phyloP scores from a whole-genome alignment of 768 basidiomycete species.

The Mrakia hoshinonis region DNA sequence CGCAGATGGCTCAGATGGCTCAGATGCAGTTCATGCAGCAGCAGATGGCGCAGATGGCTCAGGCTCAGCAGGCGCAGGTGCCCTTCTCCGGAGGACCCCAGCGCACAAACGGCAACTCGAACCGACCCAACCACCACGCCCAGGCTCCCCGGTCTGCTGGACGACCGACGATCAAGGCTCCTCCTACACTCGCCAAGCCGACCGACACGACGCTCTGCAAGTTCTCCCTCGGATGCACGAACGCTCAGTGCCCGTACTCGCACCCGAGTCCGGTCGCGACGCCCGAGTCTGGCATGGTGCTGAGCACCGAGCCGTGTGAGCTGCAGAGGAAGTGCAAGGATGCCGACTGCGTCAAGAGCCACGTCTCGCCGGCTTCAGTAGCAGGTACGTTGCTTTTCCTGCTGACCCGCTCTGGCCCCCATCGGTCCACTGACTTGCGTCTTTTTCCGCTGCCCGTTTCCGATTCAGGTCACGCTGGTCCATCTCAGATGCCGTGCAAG shows the following conservation, averaged over 20 bases:
- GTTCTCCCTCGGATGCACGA: slow-evolving; percentile 81
- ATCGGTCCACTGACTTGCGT: background rate
- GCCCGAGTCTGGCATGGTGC: slow-evolving; percentile 82
- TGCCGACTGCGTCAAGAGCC: slow-evolving; percentile 83
- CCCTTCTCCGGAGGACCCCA: background rate
- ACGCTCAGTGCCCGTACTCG: slow-evolving; percentile 77
- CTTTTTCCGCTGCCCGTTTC: background rate
- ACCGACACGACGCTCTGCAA: slow-evolving; percentile 61
- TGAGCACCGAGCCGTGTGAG: slow-evolving; percentile 89
- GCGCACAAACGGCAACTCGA: background rate
- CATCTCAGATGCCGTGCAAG: slow-evolving; percentile 37
- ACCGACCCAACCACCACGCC: background rate
- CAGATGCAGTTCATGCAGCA: slow-evolving; percentile 38
- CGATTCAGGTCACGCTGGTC: slow-evolving; percentile 5
- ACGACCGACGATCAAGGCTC: background rate
- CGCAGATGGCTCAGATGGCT: slow-evolving; percentile 69
- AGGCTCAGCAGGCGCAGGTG: slow-evolving; percentile 31
- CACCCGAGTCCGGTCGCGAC: slow-evolving; percentile 98
- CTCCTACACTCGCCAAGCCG: slow-evolving; percentile 37
- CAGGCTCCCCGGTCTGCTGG: background rate
- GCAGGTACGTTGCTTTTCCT: slow-evolving; percentile 49
- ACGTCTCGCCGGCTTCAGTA: slow-evolving; percentile 76
- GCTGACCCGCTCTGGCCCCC: background rate
- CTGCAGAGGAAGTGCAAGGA: slow-evolving; percentile 82
- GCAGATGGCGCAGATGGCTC: slow-evolving; percentile 31